phyloP scores from a whole-genome alignment of 305 asterid genomes.

The Fraxinus greggii region DNA sequence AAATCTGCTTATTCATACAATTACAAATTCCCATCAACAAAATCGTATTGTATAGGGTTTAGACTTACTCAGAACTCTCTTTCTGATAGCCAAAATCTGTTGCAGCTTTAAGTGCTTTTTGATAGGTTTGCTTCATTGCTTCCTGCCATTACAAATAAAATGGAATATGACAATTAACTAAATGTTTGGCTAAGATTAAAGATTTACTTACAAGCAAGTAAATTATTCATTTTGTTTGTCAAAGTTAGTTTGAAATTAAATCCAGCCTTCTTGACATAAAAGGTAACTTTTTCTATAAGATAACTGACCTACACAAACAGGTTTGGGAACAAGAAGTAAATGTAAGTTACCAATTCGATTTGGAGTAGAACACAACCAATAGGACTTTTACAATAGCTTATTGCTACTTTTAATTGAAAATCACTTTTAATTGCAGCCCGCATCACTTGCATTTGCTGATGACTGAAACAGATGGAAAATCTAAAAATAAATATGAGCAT shows the following conservation, averaged over 20 bases:
- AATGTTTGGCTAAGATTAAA: not conserved
- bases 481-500: not conserved
- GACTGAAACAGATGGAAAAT: not conserved
- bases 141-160: constrained; percentile 51
- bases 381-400: not conserved
- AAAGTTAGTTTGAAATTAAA: not conserved
- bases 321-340: not conserved
- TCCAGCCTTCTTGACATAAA: not conserved
- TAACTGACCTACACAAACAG: not conserved
- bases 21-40: not conserved
- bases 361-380: not conserved
- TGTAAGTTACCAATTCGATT: not conserved
- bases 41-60: not conserved
- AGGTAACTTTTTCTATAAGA: not conserved
- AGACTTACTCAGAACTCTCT: constrained; percentile 94
- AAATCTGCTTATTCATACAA: not conserved
- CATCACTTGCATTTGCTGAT: not conserved
- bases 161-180: not conserved
- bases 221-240: not conserved
- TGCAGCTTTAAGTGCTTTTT: constrained; percentile 81
- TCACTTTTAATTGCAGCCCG: not conserved
- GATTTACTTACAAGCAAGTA: not conserved
- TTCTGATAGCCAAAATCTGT: constrained; percentile 86
- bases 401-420: not conserved
- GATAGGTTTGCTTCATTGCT: constrained; percentile 93